Conservation (phyloP, 305 asterid genomes). For the Striga hermonthica region DNA sequence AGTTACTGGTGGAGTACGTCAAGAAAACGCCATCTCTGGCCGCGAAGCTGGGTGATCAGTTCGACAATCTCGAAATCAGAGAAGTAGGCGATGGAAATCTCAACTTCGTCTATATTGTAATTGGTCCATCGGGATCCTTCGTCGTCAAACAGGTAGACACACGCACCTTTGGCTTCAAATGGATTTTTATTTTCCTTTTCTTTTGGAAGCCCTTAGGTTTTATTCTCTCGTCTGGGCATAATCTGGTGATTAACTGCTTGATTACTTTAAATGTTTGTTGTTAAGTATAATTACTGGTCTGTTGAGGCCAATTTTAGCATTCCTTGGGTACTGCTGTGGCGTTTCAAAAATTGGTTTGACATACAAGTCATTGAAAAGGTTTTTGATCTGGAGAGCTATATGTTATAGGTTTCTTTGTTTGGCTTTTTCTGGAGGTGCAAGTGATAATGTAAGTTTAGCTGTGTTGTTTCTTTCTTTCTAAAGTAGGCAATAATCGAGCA, state of each 20-base stretch:
- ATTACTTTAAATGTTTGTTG: neutral
- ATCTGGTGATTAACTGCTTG: neutral
- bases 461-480: too few species aligned
- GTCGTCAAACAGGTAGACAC: slow-evolving; percentile 80
- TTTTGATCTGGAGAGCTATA: neutral
- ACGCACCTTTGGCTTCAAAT: neutral
- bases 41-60: slow-evolving; percentile 53
- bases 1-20: slow-evolving; percentile 62
- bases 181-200: neutral
- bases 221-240: neutral
- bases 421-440: too few species aligned
- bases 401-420: too few species aligned
- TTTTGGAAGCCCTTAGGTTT: neutral
- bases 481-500: too few species aligned
- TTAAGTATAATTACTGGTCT: neutral
- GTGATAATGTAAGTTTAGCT: too few species aligned
- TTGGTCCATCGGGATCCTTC: slow-evolving; percentile 53
- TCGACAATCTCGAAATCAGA: slow-evolving; percentile 59
- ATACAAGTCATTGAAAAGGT: too few species aligned
- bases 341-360: neutral
- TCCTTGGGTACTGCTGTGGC: neutral
- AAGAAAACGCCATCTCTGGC: slow-evolving; percentile 72
- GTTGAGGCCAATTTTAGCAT: slow-evolving; percentile 4
- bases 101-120: slow-evolving; percentile 80
- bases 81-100: slow-evolving; percentile 99